Base-by-base conservation (phyloP, 345 rosid genomes). In the Rubroshorea leprosula region DNA sequence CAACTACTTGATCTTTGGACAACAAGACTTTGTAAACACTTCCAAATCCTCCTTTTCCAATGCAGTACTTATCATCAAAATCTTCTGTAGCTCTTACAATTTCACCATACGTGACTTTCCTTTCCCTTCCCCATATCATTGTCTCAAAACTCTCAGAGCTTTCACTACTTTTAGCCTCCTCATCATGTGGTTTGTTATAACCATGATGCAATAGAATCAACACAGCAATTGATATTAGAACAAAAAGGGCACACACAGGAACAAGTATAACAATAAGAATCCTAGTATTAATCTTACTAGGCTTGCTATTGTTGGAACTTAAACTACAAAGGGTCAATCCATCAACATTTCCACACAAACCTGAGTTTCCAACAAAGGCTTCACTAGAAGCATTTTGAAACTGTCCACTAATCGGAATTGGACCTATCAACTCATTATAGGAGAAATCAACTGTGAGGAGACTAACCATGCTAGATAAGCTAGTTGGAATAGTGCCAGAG, bases 21-120 rank as follows among this genome's bases (percentile, higher is more conserved):
- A 86, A 47, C 6, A 16, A 55, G 1, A 87, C 94, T 68, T 58
- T 74, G 77, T 86, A 83, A 35, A 83, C 89, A 6, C 64, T 77
- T 58, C 89, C 85, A 26, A 77, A 81, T 48, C 94, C 85, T 49
- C 94, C 94, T 74, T 41, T 76, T 0, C 94, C 89, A 7, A 86
- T 75, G 80, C 85, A 80, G 61, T 61, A 70, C 50, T 53, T 69
- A 24, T 79, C 87, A 16, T 38, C 66, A 54, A 80, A 86, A 46
- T 81, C 70, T 24, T 77, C 63, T 0, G 89, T 83, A 39, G 87
- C 89, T 67, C 74, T 74, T 48, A 60, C 79, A 24, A 86, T 71
- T 14, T 80, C 94, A 22, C 63, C 72, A 60, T 83, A 81, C 24
- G 83, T 79, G 64, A 86, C 72, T 48, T 61, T 81, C 25, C 74